phyloP scores from a whole-genome alignment of 805 yeast species.

The Metschnikowia matae region DNA sequence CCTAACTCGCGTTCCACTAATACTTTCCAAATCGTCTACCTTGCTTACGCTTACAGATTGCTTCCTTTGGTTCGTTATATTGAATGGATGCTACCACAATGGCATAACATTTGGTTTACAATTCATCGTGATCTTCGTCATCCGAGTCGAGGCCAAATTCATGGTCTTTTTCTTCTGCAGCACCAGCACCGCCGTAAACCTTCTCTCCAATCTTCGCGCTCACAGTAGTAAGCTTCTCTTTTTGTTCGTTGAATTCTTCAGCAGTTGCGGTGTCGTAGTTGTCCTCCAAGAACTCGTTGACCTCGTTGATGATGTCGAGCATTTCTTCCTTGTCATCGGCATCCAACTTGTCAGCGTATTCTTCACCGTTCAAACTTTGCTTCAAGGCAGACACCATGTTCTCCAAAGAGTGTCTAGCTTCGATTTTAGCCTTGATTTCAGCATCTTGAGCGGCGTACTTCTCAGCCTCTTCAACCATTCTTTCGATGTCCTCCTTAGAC shows the following conservation, averaged over 20 bases:
- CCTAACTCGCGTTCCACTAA: not conserved
- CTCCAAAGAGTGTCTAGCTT: slow-evolving; percentile 20
- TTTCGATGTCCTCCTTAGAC: slow-evolving; percentile 20
- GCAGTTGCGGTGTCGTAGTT: slow-evolving; percentile 79
- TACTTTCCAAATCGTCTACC: not conserved
- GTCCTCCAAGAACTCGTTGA: slow-evolving; percentile 75
- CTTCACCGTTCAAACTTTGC: slow-evolving; percentile 15
- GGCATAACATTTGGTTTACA: slow-evolving; percentile 19
- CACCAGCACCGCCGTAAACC: slow-evolving; percentile 50
- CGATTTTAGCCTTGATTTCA: slow-evolving; percentile 19
- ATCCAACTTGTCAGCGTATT: slow-evolving; percentile 52
- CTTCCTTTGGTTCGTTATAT: not conserved
- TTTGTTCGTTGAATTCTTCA: slow-evolving; percentile 93
- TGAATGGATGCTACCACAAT: not conserved
- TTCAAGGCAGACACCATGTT: slow-evolving; percentile 16
- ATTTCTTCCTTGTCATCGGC: slow-evolving; percentile 91
- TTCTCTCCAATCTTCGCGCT: slow-evolving; percentile 93
- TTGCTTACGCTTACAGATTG: not conserved
- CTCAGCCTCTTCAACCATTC: slow-evolving; percentile 22
- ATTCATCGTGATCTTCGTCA: slow-evolving; percentile 43
- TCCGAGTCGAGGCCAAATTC: slow-evolving; percentile 32
- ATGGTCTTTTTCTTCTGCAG: slow-evolving; percentile 37
- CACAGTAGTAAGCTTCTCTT: slow-evolving; percentile 69
- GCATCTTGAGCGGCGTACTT: slow-evolving; percentile 20
- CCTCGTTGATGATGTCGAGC: slow-evolving; percentile 81